Base-by-base conservation (phyloP, 2,329 filamentous ascomycete genomes). In the Hypoxylon sp. region DNA sequence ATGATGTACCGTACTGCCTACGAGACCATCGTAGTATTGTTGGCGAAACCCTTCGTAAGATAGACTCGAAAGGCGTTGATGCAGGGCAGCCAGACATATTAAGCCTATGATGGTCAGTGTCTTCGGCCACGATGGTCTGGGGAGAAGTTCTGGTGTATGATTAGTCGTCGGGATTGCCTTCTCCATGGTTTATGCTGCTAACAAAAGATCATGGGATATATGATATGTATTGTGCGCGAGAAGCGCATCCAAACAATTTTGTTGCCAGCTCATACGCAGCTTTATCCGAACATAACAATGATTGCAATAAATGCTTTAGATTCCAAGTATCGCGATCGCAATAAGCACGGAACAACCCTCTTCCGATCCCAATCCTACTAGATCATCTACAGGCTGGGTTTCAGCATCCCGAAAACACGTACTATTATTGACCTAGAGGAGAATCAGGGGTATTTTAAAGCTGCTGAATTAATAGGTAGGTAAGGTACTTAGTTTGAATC, bases 1-100 rank as follows among this genome's bases (percentile, higher is more conserved):
- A 12, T 40, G 8, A 13, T 16, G 36, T 34, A 49, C 38, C 11
- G 31, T 13, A 26, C 42, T 21, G 17, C 50, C 42, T 3, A 50
- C 57, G 25, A 62, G 45, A n/a, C 5, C 12, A 8, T 60, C 45
- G 34, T 62, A 56, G 29, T 62, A 61, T 26, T 61, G 58, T 21
- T 55, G 35, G 16, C 42, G 51, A 16, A 63, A 51, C 13, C 45
- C 52, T 23, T 59, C 47, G 23, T 62, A 61, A 8, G 61, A 57
- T 6, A 63, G 30, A 25, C 27, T 50, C 12, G 57, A 44, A n/a
- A 59, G 23, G 21, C 58, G 41, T 38, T 27, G 46, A 31, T 53
- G 56, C 20, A 62, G 42, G 23, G 45, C 36, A 46, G 40, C 30
- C 16, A 59, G 15, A 5, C 34, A 34, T 7, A 54, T 20, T 25